Evolutionary conservation across 2,329 filamentous ascomycete genomes (phyloP).

Genomic region (Trichoderma atroviride): DNA sequence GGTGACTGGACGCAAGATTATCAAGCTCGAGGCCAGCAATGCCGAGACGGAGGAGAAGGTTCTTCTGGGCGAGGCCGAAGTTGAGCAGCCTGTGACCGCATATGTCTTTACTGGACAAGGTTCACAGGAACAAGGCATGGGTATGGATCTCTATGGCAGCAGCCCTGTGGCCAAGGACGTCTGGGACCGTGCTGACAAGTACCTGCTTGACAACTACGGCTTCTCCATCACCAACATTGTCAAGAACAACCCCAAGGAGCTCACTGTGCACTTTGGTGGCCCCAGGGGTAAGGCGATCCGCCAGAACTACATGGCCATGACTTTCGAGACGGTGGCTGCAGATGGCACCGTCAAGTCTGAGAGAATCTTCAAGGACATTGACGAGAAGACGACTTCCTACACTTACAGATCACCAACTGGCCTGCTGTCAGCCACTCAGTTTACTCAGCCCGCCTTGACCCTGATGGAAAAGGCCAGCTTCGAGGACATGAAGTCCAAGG

Average conservation of each 20-base stretch:
- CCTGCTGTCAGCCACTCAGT: constrained; percentile 93
- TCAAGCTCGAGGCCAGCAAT: constrained; percentile 97
- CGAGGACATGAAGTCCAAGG: constrained; percentile 98
- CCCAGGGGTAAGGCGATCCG: constrained; percentile 96
- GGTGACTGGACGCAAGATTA: constrained; percentile 97
- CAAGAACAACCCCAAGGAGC: constrained; percentile 98
- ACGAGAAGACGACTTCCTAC: constrained; percentile 90
- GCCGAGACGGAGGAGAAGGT: constrained; percentile 97
- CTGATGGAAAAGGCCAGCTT: constrained; percentile 99
- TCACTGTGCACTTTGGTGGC: constrained; percentile 97
- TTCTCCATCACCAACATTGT: constrained; percentile 99
- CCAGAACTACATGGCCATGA: constrained; percentile 99
- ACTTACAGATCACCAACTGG: constrained; percentile 96
- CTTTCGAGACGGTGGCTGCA: constrained; percentile 92
- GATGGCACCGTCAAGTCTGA: constrained; percentile 96
- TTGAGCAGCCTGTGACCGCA: constrained; percentile 93
- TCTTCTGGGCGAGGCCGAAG: constrained; percentile 89
- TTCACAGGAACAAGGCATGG: constrained; percentile 99
- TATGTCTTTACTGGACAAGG: constrained; percentile 99
- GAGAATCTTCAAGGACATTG: constrained; percentile 98
- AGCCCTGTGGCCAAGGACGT: constrained; percentile 94
- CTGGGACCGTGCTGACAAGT: constrained; percentile 96
- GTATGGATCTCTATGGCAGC: constrained; percentile 96
- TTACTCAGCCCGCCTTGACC: constrained; percentile 95
- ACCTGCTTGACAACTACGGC: constrained; percentile 98